Evolutionary conservation across 805 yeast species (phyloP), one percentile per base, ranked within the genome.

Genomic region (Lipomyces japonicus): DNA sequence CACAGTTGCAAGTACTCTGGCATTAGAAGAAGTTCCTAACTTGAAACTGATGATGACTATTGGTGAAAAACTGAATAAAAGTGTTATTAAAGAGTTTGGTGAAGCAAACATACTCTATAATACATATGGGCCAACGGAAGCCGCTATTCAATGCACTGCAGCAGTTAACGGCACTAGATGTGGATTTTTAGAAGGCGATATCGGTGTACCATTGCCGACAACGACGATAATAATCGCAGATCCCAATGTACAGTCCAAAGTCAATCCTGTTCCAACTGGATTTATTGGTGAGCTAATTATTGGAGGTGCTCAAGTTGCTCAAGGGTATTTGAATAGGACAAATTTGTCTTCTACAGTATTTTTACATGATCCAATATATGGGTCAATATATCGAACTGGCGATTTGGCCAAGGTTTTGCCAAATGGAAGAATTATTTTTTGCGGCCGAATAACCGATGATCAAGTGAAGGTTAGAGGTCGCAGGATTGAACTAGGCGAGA

Each of bases 391-490:
- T 39, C 46, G 59, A 2, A 63, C 67, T 2, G 68, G 68, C 3
- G 68, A 64, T 44, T 28, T 59, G 4, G 66, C 61, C 2, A 49
- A 59, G 6, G 42, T 61, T 44, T 46, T 56, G 6, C 47, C 55
- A 3, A 48, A 44, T 25, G 62, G 58, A 6, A 43, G 58, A 2
- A 48, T 63, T 4, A 44, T 51, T 16, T 59, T 60, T 36, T 26
- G 56, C 24, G 65, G 67, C 12, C 46, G 67, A 3, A 30, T 38
- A 3, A 39, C 53, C 35, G 68, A 63, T 19, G 63, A 58, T 18
- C 68, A 64, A 34, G 64, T 64, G n/a, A 64, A 64, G 46, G 38
- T 64, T 5, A 58, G 63, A 5, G 68, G 68, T 4, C 66, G 63
- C n/a, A 51, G 68, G 16, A 53, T 64, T 18, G 68, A 64, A 30